Evolutionary conservation across 805 yeast species (phyloP).

Genomic region (Candida oleophila): DNA sequence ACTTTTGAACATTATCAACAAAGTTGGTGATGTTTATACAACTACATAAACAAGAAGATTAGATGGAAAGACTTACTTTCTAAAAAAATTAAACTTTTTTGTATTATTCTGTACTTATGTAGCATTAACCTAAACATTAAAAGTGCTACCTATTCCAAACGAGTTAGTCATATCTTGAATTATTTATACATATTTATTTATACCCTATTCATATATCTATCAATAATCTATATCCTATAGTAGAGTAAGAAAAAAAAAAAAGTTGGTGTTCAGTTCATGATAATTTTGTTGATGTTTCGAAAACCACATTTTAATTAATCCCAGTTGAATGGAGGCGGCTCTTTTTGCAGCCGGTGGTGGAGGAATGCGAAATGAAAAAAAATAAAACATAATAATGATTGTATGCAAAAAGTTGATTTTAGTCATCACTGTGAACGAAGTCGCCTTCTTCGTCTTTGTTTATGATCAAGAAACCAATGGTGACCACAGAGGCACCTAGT

Average conservation of each 20-base stretch:
- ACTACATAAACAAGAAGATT: background rate
- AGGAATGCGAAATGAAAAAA: background rate
- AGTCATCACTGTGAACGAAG: conserved; percentile 14
- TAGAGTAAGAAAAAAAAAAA: background rate
- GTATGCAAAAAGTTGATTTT: background rate
- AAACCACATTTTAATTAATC: background rate
- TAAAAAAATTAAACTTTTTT: too few relatives aligned
- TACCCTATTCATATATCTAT: background rate
- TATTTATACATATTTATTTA: too few relatives aligned
- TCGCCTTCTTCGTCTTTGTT: conserved; percentile 78
- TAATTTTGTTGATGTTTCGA: background rate
- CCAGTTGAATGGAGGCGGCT: background rate
- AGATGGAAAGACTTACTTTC: too few relatives aligned
- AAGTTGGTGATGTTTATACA: background rate
- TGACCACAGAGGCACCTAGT: conserved; percentile 77
- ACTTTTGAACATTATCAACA: background rate
- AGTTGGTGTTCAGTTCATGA: too few relatives aligned
- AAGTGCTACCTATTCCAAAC: too few relatives aligned
- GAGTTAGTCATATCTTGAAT: too few relatives aligned
- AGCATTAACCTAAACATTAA: too few relatives aligned
- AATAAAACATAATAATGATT: too few relatives aligned
- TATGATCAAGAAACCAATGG: conserved; percentile 78
- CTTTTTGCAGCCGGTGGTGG: background rate
- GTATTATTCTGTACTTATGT: too few relatives aligned
- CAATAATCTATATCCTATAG: background rate